Percentiles rank a stretch among this genome's conserved stretches.
These are phyloP conservation scores for Phytophthora pini DNA, from an alignment of 352 stramenopile species.

Conservation along the genomic window DNA sequence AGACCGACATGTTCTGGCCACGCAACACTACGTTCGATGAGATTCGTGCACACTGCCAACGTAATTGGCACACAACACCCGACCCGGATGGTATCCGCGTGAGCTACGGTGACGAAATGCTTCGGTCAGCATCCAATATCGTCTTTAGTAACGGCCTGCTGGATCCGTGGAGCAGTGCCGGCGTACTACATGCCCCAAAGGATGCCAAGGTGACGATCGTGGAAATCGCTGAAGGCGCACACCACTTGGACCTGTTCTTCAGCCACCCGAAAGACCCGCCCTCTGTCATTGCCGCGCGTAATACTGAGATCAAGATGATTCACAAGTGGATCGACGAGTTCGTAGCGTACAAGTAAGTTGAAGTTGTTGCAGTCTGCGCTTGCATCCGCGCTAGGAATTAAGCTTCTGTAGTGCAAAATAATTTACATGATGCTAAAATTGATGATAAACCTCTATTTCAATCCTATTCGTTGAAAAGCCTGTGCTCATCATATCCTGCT, in stretches of 20 bases:
- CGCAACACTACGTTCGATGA: conserved; percentile 66
- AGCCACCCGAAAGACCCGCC: conserved; percentile 84
- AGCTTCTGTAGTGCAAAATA: too few relatives aligned
- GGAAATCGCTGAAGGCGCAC: conserved; percentile 78
- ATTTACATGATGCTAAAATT: too few relatives aligned
- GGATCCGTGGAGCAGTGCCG: conserved; percentile 93
- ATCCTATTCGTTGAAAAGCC: conserved; percentile 8
- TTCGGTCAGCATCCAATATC: conserved; percentile 91
- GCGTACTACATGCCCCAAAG: conserved; percentile 71
- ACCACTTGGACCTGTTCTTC: conserved; percentile 95
- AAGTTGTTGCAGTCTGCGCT: not conserved
- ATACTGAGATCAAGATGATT: conserved; percentile 84
- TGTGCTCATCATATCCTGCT: conserved; percentile 16
- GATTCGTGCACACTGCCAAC: conserved; percentile 68
- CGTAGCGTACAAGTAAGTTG: conserved; percentile 42
- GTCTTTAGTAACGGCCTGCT: conserved; percentile 95
- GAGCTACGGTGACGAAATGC: conserved; percentile 69
- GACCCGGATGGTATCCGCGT: conserved; percentile 80
- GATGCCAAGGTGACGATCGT: conserved; percentile 70
- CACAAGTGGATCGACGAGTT: conserved; percentile 86
- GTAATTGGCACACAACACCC: conserved; percentile 68
- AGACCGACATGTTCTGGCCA: conserved; percentile 94
- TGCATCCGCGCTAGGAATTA: too few relatives aligned
- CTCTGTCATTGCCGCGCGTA: conserved; percentile 75
- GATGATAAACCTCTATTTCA: not conserved